Conservation (phyloP, 2,329 filamentous ascomycete genomes). For the Stagonosporopsis chrysanthemi region DNA sequence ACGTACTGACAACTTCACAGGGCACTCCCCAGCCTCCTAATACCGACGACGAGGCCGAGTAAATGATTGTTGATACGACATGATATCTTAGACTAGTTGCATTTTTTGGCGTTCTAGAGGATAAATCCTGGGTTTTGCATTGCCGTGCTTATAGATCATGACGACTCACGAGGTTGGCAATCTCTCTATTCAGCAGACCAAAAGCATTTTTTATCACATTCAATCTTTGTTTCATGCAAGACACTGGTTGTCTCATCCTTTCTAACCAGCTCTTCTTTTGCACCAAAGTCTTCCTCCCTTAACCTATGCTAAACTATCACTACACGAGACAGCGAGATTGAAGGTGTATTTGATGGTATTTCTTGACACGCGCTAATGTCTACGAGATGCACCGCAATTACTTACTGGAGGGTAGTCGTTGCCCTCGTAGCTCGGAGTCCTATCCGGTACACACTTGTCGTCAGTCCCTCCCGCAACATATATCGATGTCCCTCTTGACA, state of each 20-base stretch:
- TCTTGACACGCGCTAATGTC: not conserved
- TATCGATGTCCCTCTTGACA: not conserved
- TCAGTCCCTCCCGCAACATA: not conserved
- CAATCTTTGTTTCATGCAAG: not conserved
- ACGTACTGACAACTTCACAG: constrained; percentile 36
- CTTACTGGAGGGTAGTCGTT: not conserved
- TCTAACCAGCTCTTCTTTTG: not conserved
- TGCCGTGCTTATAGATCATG: constrained; percentile 19
- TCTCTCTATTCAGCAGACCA: constrained; percentile 19
- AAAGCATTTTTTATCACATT: constrained; percentile 16
- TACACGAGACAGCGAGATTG: not conserved
- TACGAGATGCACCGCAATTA: not conserved
- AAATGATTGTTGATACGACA: constrained; percentile 24
- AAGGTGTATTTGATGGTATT: not conserved
- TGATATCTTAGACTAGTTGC: constrained; percentile 29
- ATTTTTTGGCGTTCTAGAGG: constrained; percentile 29
- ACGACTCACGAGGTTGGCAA: constrained; percentile 22
- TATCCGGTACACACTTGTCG: not conserved
- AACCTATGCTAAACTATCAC: not conserved
- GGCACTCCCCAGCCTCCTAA: constrained; percentile 51
- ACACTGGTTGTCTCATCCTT: not conserved
- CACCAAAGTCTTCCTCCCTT: not conserved
- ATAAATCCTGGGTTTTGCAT: constrained; percentile 15
- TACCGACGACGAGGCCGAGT: constrained; percentile 52
- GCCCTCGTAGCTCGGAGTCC: not conserved